Base-by-base conservation (phyloP, 2,329 filamentous ascomycete genomes). In the Alternaria gansuensis region DNA sequence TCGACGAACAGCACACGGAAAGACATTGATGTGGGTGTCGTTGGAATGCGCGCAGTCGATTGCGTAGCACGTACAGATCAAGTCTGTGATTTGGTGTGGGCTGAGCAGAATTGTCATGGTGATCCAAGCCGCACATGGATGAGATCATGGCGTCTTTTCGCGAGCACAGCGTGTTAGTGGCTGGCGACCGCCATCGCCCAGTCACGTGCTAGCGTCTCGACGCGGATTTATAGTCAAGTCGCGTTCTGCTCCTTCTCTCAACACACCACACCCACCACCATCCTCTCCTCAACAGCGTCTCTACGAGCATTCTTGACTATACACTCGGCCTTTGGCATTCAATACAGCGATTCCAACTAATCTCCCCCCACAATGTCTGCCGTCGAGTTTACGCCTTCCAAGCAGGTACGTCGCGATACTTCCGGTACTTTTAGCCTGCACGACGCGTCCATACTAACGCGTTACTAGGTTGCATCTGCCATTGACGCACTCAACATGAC, bases 401-500 rank as follows among this genome's bases (percentile, higher is more conserved):
- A 91, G 81, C 86, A 88, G 83, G 88, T 90, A 82, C 69, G 84
- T 70, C 63, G 60, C 64, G 56, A 17, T 59, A 60, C 59, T 67
- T 66, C 65, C 64, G 62, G 28, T 46, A 39, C 45, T 37, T 39
- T 65, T 74, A 58, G 75, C 73, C 70, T 9, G n/a, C 44, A 21
- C 31, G 52, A 69, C 57, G 56, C 71, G 64, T 63, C 65, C 66
- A 63, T 77, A 79, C 79, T 80, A 72, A 81, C 75, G 64, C 54
- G 58, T 67, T 50, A 61, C 62, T 37, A 98, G 94, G 90, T 90
- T 83, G 91, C 93, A 73, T 89, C 91, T 74, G 92, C 88, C 72
- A 90, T 98, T 75, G 89, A 95, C 80, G 88, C 87, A 70, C 85
- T 98, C 79, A 96, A 94, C 82, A 96, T 97, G 88, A 82, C 78